Conservation (phyloP, 1,139 yeast species). For the Saccharomyces hybrid region DNA sequence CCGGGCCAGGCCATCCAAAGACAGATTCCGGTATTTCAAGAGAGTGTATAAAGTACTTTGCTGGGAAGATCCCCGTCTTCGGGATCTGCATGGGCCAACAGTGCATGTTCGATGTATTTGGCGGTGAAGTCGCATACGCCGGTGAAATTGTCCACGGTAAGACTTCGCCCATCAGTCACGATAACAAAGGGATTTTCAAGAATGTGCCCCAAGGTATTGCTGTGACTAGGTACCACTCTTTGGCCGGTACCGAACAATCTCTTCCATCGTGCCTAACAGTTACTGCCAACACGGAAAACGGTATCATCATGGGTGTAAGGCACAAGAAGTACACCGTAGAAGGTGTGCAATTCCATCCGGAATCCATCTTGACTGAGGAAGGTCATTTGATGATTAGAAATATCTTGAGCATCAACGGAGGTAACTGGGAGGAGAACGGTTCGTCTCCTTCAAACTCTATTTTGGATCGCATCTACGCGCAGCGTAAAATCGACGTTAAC, state of each 20-base stretch:
- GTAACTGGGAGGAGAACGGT: conserved; percentile 62
- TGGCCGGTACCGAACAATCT: conserved; percentile 70
- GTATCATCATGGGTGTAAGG: conserved; percentile 91
- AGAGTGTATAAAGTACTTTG: conserved; percentile 59
- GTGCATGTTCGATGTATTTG: conserved; percentile 88
- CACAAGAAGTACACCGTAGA: conserved; percentile 82
- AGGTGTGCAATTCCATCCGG: conserved; percentile 98
- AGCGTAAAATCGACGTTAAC: conserved; percentile 62
- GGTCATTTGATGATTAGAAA: conserved; percentile 88
- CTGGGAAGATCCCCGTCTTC: conserved; percentile 81
- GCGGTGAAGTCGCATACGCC: conserved; percentile 84
- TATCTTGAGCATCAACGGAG: conserved; percentile 62
- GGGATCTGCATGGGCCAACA: conserved; percentile 99
- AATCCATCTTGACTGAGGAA: conserved; percentile 86
- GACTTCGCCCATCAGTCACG: conserved; percentile 82
- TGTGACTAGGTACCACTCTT: conserved; percentile 89
- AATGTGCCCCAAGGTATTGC: conserved; percentile 87
- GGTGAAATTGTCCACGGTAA: conserved; percentile 98
- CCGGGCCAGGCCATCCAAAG: conserved; percentile 96
- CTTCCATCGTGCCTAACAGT: conserved; percentile 79
- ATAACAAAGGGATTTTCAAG: conserved; percentile 75
- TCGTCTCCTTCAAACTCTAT: conserved; percentile 40
- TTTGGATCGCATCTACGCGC: conserved; percentile 61
- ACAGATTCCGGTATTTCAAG: conserved; percentile 86
- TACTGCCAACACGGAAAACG: conserved; percentile 73